Percentiles rank a stretch among this genome's conserved stretches.
These are phyloP conservation scores for Fraxinus platypoda DNA, from an alignment of 305 asterid genomes.

Conservation along the genomic window DNA sequence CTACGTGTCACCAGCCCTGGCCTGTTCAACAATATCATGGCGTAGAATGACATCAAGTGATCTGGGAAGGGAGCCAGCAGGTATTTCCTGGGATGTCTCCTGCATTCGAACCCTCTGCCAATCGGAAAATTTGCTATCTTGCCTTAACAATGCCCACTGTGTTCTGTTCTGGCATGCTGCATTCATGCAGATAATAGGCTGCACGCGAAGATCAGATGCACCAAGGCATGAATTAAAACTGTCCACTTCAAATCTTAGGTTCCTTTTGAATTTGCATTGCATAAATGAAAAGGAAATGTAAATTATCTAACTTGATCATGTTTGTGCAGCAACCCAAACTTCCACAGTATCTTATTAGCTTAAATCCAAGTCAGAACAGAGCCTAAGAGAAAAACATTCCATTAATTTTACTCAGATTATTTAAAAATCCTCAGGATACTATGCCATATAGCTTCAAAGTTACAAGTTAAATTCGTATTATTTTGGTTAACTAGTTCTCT, in stretches of 20 bases:
- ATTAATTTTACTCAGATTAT: neutral
- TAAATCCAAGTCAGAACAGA: neutral
- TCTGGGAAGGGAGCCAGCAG: slow-evolving; percentile 95
- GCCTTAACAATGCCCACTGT: slow-evolving; percentile 91
- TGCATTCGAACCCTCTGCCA: slow-evolving; percentile 99
- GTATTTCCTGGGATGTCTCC: slow-evolving; percentile 93
- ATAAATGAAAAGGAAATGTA: neutral
- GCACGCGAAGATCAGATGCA: slow-evolving; percentile 26
- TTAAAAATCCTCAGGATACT: neutral
- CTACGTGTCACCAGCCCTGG: slow-evolving; percentile 96
- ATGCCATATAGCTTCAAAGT: neutral
- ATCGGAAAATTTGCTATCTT: slow-evolving; percentile 95
- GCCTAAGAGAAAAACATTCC: neutral
- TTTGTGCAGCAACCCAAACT: too few species aligned
- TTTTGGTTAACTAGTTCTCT: neutral
- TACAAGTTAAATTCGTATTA: neutral
- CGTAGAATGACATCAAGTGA: slow-evolving; percentile 95
- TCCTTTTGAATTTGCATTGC: neutral
- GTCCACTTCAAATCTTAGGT: neutral
- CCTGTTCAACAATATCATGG: slow-evolving; percentile 89
- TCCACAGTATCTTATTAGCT: neutral
- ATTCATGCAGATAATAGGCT: slow-evolving; percentile 91
- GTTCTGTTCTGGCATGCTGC: slow-evolving; percentile 81
- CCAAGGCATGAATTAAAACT: neutral
- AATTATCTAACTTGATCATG: neutral